A percentile compares a stretch with the other conserved stretches of the same genome.
Evolutionary conservation across 768 basidiomycete genomes (phyloP).

Genomic region (Boletus tylopilopsis): DNA sequence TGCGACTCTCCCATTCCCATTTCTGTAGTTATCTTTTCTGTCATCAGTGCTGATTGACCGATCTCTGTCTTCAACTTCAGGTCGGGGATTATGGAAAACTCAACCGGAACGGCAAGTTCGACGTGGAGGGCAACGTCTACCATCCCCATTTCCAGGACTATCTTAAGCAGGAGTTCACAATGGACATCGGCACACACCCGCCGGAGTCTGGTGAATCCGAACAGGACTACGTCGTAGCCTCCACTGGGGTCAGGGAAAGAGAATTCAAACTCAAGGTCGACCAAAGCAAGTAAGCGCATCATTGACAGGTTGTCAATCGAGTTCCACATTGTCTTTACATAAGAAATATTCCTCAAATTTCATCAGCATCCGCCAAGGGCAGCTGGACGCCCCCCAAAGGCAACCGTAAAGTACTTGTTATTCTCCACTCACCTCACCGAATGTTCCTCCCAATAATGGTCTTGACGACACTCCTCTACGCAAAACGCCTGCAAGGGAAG

Average conservation of each 20-base stretch:
- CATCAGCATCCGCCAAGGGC: conserved; percentile 26
- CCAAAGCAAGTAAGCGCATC: background rate
- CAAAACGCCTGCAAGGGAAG: too few relatives aligned
- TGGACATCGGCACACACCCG: conserved; percentile 1
- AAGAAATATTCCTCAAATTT: conserved; percentile 12
- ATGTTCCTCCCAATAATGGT: too few relatives aligned
- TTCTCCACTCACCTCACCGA: conserved; percentile 25
- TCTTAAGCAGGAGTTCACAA: too few relatives aligned
- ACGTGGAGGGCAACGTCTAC: too few relatives aligned
- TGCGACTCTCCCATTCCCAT: conserved; percentile 32
- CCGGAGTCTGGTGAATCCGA: conserved; percentile 9
- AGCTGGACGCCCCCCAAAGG: conserved; percentile 27
- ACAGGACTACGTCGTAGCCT: conserved; percentile 15
- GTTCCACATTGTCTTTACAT: too few relatives aligned
- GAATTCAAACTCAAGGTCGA: conserved; percentile 16
- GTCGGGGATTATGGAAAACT: conserved; percentile 31
- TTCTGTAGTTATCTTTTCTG: conserved; percentile 6
- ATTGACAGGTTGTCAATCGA: background rate
- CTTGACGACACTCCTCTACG: too few relatives aligned
- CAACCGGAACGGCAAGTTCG: conserved; percentile 7
- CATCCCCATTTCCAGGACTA: too few relatives aligned
- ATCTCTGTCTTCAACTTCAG: conserved; percentile 4
- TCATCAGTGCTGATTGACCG: background rate
- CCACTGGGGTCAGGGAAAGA: conserved; percentile 15
- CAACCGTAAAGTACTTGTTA: conserved; percentile 27